Evolutionary conservation across 768 basidiomycete species (phyloP), one percentile per base, ranked within the genome.

Genomic region (Punctularia strigosozonata): DNA sequence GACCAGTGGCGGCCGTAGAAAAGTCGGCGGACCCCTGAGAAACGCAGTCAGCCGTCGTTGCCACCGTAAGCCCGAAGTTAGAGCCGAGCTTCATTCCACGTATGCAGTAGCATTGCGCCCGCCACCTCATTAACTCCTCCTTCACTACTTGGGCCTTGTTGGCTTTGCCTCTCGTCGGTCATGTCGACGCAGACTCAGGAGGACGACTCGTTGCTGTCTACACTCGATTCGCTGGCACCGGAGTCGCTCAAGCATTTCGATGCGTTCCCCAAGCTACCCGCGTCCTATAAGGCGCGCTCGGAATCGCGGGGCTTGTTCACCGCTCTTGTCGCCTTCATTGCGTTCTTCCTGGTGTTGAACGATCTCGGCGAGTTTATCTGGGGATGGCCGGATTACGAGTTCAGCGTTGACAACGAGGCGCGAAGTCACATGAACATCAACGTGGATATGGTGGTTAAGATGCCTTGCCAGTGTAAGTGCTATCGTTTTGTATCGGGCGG

Each of bases 341-440:
- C 83, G 8, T 59, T 86, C 38, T 48, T 90, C 19, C 71, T 94
- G 15, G 71, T 91, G 40, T 68, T 89, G 43, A 92, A 94, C 49
- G 92, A 98, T 51, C 59, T 92, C 31, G 79, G 78, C 36, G 92
- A 97, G 54, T 98, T 75, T 52, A 61, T 98, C 24, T 98, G 86
- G 74, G 94, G 94, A 31, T 92, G 90, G 75, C 82, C 87, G 5
- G 83, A 87, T 53, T 80, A 80, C 49, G 78, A 82, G 52, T 99
- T 97, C 59, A 80, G 76, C 46, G 80, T 99, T 37, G 92, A 97
- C 53, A 59, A 59, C 23, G 69, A 73, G 40, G 60, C 67, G 25
- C 58, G 59, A 8, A 75, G 70, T 44, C 77, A 66, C 38, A 64
- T 99, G 66, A 75, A 77, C 47, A 67, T 99, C 47, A 97, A 99